Conservation (phyloP, 495 filamentous ascomycete species). For the Penicillium pancosmium region DNA sequence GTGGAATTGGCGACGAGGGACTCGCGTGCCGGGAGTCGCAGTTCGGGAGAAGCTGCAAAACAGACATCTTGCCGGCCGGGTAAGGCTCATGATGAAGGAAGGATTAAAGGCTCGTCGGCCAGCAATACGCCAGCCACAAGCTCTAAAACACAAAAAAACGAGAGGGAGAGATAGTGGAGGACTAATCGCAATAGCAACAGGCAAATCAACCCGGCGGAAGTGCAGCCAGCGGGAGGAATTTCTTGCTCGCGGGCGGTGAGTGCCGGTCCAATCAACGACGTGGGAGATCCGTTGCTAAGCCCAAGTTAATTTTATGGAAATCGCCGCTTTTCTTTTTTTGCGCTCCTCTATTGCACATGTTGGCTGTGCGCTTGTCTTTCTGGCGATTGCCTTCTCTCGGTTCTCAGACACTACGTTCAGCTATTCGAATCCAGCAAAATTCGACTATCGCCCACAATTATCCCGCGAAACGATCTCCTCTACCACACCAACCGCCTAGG, state of each 20-base stretch:
- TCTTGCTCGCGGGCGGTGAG: slow-evolving; percentile 37
- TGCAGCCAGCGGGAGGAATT: slow-evolving; percentile 38
- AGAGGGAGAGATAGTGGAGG: slow-evolving; percentile 9
- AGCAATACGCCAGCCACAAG: slow-evolving; percentile 30
- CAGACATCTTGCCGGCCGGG: slow-evolving; percentile 60
- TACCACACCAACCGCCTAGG: background rate
- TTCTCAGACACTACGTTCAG: background rate
- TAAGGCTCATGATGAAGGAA: slow-evolving; percentile 57
- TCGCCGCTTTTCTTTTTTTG: slow-evolving; percentile 11
- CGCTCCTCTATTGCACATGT: slow-evolving; percentile 22
- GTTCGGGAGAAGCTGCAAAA: slow-evolving; percentile 54
- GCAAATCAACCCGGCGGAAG: slow-evolving; percentile 15
- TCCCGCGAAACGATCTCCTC: background rate
- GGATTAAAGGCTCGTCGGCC: slow-evolving; percentile 27
- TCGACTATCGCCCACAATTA: slow-evolving; percentile 6
- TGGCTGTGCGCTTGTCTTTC: slow-evolving; percentile 19
- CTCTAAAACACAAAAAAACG: slow-evolving; percentile 21
- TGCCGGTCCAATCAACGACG: slow-evolving; percentile 24
- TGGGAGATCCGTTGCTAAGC: slow-evolving; percentile 31
- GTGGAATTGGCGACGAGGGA: slow-evolving; percentile 56
- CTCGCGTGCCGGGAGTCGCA: slow-evolving; percentile 42
- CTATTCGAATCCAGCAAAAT: slow-evolving; percentile 6
- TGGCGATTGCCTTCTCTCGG: slow-evolving; percentile 16
- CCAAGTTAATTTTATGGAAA: slow-evolving; percentile 26
- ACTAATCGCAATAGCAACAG: slow-evolving; percentile 9